phyloP scores from a whole-genome alignment of 345 rosid genomes.

The Citrus sp. region DNA sequence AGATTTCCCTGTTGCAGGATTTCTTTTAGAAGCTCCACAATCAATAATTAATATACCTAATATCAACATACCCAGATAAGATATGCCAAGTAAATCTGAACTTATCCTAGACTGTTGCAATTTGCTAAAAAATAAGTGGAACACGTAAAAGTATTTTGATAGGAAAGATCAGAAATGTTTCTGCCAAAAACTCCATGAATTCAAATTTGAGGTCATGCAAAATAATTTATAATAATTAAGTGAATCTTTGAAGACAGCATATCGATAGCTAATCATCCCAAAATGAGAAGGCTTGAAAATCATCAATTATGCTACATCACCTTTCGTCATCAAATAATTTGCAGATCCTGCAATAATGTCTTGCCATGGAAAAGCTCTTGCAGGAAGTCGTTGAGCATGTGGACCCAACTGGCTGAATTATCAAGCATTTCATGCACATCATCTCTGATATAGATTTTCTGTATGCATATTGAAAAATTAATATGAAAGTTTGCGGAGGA shows the following conservation, averaged over 20 bases:
- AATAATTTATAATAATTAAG: neutral
- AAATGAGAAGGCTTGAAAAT: neutral
- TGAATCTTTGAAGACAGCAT: neutral
- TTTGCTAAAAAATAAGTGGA: neutral
- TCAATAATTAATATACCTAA: neutral
- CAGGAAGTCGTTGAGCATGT: constrained; percentile 59
- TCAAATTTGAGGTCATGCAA: neutral
- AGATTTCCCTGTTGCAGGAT: constrained; percentile 61
- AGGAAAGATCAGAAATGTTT: neutral
- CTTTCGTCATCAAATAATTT: constrained; percentile 71
- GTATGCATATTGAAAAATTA: constrained; percentile 11
- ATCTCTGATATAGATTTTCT: constrained; percentile 64
- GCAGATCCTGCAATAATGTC: constrained; percentile 80
- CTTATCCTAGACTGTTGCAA: neutral
- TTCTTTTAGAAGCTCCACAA: constrained; percentile 15
- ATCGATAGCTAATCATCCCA: neutral
- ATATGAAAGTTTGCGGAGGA: constrained; percentile 4
- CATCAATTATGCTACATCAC: constrained; percentile 28
- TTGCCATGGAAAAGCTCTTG: constrained; percentile 56
- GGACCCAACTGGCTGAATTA: constrained; percentile 57
- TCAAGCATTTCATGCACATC: constrained; percentile 89
- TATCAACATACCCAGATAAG: neutral
- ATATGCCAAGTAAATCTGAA: neutral
- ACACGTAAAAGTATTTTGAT: neutral
- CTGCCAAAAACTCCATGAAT: constrained; percentile 9